Evolutionary conservation across 2,329 filamentous ascomycete species (phyloP), one percentile per base, ranked within the genome.

Genomic region (Pezicula rhizophila): DNA sequence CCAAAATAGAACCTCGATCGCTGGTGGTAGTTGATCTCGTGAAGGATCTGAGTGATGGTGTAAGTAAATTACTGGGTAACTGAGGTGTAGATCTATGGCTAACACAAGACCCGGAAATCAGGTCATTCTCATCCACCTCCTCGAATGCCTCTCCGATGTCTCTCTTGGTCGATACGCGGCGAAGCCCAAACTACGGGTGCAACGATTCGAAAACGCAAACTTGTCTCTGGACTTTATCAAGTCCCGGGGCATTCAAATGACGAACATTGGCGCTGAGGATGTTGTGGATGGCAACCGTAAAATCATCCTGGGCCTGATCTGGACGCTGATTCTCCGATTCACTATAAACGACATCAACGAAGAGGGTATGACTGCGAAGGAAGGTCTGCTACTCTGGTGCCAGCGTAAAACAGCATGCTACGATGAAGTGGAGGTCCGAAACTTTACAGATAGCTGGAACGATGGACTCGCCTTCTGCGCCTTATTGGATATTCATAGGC

Each of bases 301-400:
- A 76, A 96, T 99, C 64, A 95, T 97, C 52, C 77, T 99, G 26
- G 93, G 93, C 26, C 76, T 99, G 60, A 96, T 99, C 69, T 99
- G 93, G 93, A 99, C 91, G 5, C 77, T 99, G 54, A 99, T 99
- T 84, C 75, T 96, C 57, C 81, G 93, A 45, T 99, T 99, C 68
- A 99, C 93, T 59, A 99, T 99, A 66, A 96, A 86, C 67, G 93
- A 99, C 69, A 99, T 99, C 73, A 97, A 95, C 66, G 87, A 92
- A 68, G 93, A 96, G 75, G 93, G 93, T 57, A 85, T 97, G 82
- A 96, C 92, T 46, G 93, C 93, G 50, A 96, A 97, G 69, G 93
- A 97, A 67, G 93, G 93, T 54, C 72, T 99, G 61, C 71, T 99
- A 49, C 72, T 99, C 20, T 99, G 93, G 93, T 99, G 93, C 74